These are phyloP conservation scores for Coemansia sp. DNA, from an alignment of 192 early-diverging fungal genomes.

Conservation along the genomic window DNA sequence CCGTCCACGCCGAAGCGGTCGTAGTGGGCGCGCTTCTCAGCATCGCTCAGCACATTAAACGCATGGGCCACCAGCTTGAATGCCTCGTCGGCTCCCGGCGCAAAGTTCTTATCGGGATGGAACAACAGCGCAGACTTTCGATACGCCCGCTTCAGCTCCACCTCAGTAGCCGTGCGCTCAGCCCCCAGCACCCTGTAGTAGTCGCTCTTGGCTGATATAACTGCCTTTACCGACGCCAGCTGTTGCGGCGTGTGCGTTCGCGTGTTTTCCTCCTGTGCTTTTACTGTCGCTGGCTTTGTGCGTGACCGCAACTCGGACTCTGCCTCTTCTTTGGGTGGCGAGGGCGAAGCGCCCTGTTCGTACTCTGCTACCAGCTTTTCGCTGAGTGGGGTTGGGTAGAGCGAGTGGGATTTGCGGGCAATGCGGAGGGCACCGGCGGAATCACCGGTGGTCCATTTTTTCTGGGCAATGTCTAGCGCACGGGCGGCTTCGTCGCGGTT, in stretches of 20 bases:
- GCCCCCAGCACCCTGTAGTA: slow-evolving; percentile 83
- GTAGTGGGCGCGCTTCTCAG: slow-evolving; percentile 80
- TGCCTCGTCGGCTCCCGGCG: slow-evolving; percentile 93
- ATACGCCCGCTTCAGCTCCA: slow-evolving; percentile 92
- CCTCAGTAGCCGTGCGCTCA: slow-evolving; percentile 70
- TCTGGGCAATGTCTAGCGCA: slow-evolving; percentile 74
- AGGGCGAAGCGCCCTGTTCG: not conserved
- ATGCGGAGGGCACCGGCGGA: slow-evolving; percentile 72
- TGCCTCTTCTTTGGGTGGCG: not conserved
- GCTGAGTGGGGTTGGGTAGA: slow-evolving; percentile 75
- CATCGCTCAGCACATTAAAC: slow-evolving; percentile 83
- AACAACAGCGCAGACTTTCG: slow-evolving; percentile 90
- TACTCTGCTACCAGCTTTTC: slow-evolving; percentile 54
- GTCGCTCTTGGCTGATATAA: slow-evolving; percentile 71
- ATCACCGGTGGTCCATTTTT: slow-evolving; percentile 66
- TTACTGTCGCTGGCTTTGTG: not conserved
- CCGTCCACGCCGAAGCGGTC: slow-evolving; percentile 78
- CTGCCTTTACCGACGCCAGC: slow-evolving; percentile 70
- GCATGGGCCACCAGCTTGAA: slow-evolving; percentile 95
- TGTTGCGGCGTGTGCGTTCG: slow-evolving; percentile 73
- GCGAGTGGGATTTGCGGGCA: slow-evolving; percentile 73
- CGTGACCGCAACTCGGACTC: slow-evolving; percentile 7
- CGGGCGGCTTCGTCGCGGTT: slow-evolving; percentile 87
- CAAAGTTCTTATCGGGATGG: slow-evolving; percentile 95
- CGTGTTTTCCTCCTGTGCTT: not conserved